Base-by-base conservation (phyloP, 225 moss, liverwort and hornwort species). In the Physcomitrellopsis africana region DNA sequence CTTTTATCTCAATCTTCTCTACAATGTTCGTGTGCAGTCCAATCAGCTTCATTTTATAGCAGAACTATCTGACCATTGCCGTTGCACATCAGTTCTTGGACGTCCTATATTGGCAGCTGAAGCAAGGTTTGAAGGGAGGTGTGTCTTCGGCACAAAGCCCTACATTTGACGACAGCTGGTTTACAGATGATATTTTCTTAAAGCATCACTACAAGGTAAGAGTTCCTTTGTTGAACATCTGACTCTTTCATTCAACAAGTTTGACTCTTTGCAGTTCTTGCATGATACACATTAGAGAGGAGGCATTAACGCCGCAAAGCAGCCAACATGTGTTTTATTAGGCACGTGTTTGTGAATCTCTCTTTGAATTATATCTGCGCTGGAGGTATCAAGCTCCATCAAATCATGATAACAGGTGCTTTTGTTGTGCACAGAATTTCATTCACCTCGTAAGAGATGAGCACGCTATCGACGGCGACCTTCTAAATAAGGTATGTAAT, bases 161-260 rank as follows among this genome's bases (percentile, higher is more conserved):
- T 29, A 43, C 84, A 51, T 72, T 93, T 37, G 93, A 93, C 23
- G 84, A 89, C 17, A 80, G 80, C 53, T 99, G 99, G 99, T 81
- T 99, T 22, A 74, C 84, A 16, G 93, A 89, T 54, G 99, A 99
- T 72, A 95, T 85, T 63, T 95, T 99, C 71, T 76, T 99, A 65
- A 88, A 83, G 60, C 79, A 89, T 73, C 89, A 92, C 68, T 82
- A 95, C 19, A 99, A 93, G 93, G 99, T 91, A 73, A 73, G 32
- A 56, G 17, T 29, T 66, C 24, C 9, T 58, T 26, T 8, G 16
- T 24, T 12, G 27, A 61, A 10, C 15, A 68, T 43, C 20, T 14
- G 49, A 24, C 48, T 37, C 70, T 70, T 52, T 70, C 46, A 18
- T 62, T 66, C 45, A 45, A 63, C 46, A 53, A 23, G 17, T 43